Conservation (phyloP, 768 basidiomycete species). For the Calocybe indica region DNA sequence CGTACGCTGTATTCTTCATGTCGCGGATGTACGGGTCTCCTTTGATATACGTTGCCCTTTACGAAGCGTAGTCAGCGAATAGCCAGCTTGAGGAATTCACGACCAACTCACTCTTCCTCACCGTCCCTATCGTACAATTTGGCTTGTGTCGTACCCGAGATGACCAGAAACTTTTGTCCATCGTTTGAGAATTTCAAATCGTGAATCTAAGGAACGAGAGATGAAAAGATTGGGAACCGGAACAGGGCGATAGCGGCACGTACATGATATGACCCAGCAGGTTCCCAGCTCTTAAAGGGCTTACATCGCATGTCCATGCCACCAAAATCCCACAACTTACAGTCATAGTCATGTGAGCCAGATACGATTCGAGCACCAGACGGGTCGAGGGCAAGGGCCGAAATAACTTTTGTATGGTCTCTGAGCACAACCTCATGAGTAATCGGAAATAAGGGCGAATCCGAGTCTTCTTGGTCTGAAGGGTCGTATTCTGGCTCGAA, state of each 20-base stretch:
- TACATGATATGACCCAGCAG: slow-evolving; percentile 89
- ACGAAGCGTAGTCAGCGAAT: slow-evolving; percentile 37
- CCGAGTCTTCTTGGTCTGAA: slow-evolving; percentile 39
- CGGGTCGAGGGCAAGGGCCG: slow-evolving; percentile 87
- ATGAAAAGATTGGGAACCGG: slow-evolving; percentile 2
- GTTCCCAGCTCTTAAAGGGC: slow-evolving; percentile 97
- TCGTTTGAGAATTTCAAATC: slow-evolving; percentile 87
- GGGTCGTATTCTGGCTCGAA: slow-evolving; percentile 57
- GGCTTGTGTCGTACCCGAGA: slow-evolving; percentile 84
- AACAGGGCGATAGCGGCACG: slow-evolving; percentile 19
- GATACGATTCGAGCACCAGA: slow-evolving; percentile 89
- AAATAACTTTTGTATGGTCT: slow-evolving; percentile 94
- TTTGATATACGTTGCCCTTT: slow-evolving; percentile 77
- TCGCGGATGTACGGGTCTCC: slow-evolving; percentile 98
- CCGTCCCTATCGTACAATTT: slow-evolving; percentile 92
- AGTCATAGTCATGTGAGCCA: slow-evolving; percentile 96
- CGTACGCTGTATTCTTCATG: slow-evolving; percentile 97
- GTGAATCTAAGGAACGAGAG: slow-evolving; percentile 55
- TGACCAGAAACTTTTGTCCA: slow-evolving; percentile 78
- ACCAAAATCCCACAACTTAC: slow-evolving; percentile 98
- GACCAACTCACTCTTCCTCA: slow-evolving; percentile 73
- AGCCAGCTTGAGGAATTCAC: slow-evolving; percentile 10
- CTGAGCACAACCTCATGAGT: slow-evolving; percentile 90
- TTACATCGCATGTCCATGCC: slow-evolving; percentile 90
- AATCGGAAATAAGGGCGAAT: slow-evolving; percentile 66